These are phyloP conservation scores for Heterobasidion irregulare DNA, from an alignment of 1,284 basidiomycete species.

Conservation along the genomic window DNA sequence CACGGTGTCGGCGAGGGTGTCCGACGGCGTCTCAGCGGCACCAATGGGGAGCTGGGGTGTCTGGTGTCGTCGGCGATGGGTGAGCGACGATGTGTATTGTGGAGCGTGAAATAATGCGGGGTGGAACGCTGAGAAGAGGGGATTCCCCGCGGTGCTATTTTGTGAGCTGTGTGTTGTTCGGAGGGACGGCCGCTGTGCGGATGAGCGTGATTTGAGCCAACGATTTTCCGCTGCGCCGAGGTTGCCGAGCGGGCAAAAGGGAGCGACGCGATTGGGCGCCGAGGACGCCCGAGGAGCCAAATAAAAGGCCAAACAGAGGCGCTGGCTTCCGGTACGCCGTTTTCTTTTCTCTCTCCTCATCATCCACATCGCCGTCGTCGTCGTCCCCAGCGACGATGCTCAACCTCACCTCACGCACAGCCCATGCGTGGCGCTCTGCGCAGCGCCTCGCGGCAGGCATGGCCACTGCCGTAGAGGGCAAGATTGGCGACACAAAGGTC, in stretches of 20 bases:
- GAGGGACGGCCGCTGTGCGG: too few relatives aligned
- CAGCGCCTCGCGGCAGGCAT: conserved; percentile 61
- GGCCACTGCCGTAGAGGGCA: conserved; percentile 65
- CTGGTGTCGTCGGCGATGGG: too few relatives aligned
- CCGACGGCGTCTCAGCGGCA: too few relatives aligned
- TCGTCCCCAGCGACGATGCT: conserved; percentile 48
- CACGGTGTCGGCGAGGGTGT: too few relatives aligned
- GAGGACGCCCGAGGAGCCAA: neutral
- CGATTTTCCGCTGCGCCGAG: neutral
- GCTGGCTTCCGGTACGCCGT: neutral
- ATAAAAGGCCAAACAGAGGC: neutral
- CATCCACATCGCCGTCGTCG: conserved; percentile 17
- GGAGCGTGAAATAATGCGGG: too few relatives aligned
- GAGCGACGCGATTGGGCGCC: neutral
- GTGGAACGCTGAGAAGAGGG: too few relatives aligned
- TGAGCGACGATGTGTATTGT: too few relatives aligned
- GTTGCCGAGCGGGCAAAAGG: neutral
- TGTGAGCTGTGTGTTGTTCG: too few relatives aligned
- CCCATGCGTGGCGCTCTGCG: conserved; percentile 47
- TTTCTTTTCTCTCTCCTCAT: neutral
- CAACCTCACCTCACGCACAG: conserved; percentile 53
- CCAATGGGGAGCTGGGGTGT: too few relatives aligned
- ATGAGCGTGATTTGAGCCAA: neutral
- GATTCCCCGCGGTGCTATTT: too few relatives aligned
- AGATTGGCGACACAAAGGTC: conserved; percentile 90